Conservation (phyloP, 1,139 yeast genomes). For the Lodderomyces elongisporus region DNA sequence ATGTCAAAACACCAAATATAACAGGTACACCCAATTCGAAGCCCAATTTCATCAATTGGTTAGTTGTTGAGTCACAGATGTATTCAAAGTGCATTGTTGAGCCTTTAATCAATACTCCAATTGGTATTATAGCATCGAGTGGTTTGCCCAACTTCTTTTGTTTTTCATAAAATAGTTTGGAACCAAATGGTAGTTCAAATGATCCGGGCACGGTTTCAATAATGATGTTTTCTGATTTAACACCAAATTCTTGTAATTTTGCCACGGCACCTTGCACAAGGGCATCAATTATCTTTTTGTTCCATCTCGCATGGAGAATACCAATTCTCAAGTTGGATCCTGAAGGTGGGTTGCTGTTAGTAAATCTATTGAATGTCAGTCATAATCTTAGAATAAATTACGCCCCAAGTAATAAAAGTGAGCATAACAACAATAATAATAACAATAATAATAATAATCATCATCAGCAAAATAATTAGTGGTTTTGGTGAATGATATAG, state of each 20-base stretch:
- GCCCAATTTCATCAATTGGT: slow-evolving; percentile 80
- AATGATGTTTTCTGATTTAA: slow-evolving; percentile 66
- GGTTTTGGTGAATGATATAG: neutral
- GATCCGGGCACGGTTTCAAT: slow-evolving; percentile 91
- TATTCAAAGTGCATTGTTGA: slow-evolving; percentile 98
- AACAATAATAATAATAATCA: neutral
- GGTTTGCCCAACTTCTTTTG: slow-evolving; percentile 42
- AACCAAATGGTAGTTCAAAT: slow-evolving; percentile 85
- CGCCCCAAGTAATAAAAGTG: neutral
- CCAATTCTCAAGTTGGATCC: slow-evolving; percentile 68
- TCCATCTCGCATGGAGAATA: slow-evolving; percentile 96
- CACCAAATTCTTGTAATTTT: slow-evolving; percentile 61
- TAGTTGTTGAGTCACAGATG: slow-evolving; percentile 86
- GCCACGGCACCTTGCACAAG: slow-evolving; percentile 73
- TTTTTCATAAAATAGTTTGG: slow-evolving; percentile 49
- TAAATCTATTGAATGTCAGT: neutral
- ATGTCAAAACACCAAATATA: slow-evolving; percentile 88
- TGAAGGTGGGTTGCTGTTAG: slow-evolving; percentile 11
- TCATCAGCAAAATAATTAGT: neutral
- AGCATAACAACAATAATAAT: too few species aligned
- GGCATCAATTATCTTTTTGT: slow-evolving; percentile 66
- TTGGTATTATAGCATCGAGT: slow-evolving; percentile 85
- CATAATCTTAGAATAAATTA: neutral
- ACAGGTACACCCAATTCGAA: slow-evolving; percentile 70
- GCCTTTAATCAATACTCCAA: slow-evolving; percentile 93